Percentiles rank a stretch among this genome's conserved stretches.
phyloP scores from a whole-genome alignment of 2,329 filamentous ascomycete species.

The Amesomyces nigricolor region DNA sequence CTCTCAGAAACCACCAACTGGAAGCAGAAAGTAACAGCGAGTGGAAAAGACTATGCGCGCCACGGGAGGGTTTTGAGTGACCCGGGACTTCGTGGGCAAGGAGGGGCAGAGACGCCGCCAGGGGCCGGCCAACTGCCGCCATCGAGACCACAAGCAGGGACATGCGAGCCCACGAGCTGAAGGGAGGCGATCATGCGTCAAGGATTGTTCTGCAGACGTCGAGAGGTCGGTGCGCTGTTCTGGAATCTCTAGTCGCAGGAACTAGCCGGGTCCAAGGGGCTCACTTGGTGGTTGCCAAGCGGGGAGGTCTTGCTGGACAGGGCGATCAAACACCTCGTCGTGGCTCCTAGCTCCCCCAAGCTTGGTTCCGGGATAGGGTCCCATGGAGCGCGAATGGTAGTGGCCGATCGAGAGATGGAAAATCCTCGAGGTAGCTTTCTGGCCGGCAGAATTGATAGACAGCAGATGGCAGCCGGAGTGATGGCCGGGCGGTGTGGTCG shows the following conservation, averaged over 20 bases:
- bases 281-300: neutral
- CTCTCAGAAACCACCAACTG: conserved; percentile 5
- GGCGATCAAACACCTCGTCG: conserved; percentile 27
- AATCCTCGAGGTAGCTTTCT: no score
- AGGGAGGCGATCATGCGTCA: conserved; percentile 19
- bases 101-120: neutral
- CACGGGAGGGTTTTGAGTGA: neutral
- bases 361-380: no score
- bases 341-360: neutral
- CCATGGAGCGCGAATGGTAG: no score
- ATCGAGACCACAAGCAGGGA: neutral
- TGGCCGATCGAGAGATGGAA: no score
- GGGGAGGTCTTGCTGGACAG: neutral
- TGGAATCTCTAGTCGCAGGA: conserved; percentile 17
- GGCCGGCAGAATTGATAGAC: no score
- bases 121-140: neutral
- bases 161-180: neutral
- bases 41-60: neutral
- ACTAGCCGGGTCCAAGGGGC: neutral
- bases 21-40: neutral
- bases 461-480: no score
- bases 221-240: conserved; percentile 15
- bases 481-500: no score
- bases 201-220: conserved; percentile 3
- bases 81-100: neutral